phyloP scores from a whole-genome alignment of 208 protist genomes.

The Wallacemonas sp. region DNA sequence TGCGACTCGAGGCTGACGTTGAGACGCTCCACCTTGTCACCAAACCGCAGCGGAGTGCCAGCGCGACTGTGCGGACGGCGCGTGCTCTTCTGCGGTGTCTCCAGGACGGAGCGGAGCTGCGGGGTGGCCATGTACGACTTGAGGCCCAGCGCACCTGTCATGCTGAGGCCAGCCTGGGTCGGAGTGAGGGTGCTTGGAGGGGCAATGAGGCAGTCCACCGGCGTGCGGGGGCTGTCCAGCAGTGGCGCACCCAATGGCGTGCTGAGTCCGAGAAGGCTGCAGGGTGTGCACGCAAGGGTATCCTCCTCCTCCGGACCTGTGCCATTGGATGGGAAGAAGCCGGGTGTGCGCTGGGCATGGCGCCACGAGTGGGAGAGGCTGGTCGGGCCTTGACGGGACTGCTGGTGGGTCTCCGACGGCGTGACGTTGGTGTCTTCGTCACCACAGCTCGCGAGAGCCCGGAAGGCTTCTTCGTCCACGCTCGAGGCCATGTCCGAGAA shows the following conservation, averaged over 20 bases:
- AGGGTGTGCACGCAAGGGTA: not conserved
- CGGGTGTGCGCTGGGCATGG: no score
- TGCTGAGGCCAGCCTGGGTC: not conserved
- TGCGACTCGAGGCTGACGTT: conserved; percentile 24
- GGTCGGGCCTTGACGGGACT: no score
- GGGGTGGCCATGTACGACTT: conserved; percentile 14
- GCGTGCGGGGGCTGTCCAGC: not conserved
- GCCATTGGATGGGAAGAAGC: no score
- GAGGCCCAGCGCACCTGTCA: not conserved
- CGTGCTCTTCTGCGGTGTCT: conserved; percentile 52
- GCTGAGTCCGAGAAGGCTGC: not conserved
- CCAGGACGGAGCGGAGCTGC: conserved; percentile 21
- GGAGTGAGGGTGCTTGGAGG: not conserved
- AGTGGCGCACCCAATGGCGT: not conserved
- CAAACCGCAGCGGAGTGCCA: conserved; percentile 10
- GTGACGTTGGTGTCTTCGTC: no score
- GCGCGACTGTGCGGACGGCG: conserved; percentile 18
- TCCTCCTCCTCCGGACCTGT: no score
- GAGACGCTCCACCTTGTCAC: conserved; percentile 8
- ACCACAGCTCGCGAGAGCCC: not conserved
- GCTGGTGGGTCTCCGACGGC: no score
- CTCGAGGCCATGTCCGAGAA: not conserved
- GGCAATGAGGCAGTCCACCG: conserved; percentile 3
- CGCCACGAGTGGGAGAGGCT: no score
- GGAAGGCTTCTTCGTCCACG: not conserved